A percentile compares a stretch with the other conserved stretches of the same genome.
These are phyloP conservation scores for Mycena rosella DNA, from an alignment of 768 basidiomycete species.

Conservation along the genomic window DNA sequence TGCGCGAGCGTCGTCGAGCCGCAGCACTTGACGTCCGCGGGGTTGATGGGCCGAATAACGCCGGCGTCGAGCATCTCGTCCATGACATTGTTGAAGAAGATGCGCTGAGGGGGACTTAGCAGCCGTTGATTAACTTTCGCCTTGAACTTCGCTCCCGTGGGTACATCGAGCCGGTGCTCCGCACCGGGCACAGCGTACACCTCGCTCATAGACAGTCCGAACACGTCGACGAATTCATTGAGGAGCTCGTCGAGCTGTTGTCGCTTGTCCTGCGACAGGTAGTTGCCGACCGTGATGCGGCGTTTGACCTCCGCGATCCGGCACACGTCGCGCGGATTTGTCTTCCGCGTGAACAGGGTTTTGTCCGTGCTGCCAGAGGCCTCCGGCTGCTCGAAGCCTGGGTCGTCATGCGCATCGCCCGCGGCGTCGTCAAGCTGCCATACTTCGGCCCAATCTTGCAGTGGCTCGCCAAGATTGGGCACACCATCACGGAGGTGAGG, in stretches of 20 bases:
- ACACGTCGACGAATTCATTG: constrained; percentile 24
- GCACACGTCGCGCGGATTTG: constrained; percentile 1
- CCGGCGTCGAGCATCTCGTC: constrained; percentile 42
- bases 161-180: constrained; percentile 9
- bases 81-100: constrained; percentile 37
- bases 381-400: constrained; percentile 16
- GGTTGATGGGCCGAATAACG: constrained; percentile 13
- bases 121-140: constrained; percentile 38
- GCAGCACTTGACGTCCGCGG: constrained; percentile 33
- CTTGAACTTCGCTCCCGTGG: constrained; percentile 7
- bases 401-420: neutral
- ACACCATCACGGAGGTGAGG: constrained; percentile 17
- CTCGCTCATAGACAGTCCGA: constrained; percentile 24
- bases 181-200: constrained; percentile 11
- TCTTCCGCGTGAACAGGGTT: constrained; percentile 21
- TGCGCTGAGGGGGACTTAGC: constrained; percentile 40
- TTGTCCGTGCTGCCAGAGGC: constrained; percentile 2
- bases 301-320: constrained; percentile 19
- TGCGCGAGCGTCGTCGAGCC: constrained; percentile 32
- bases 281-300: constrained; percentile 19
- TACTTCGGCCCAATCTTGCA: constrained; percentile 1
- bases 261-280: neutral
- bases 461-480: constrained; percentile 13
- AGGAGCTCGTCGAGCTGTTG: constrained; percentile 18
- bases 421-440: constrained; percentile 20